phyloP scores from a whole-genome alignment of 371 early-diverging fungal species.

The Mortierella polycephala region DNA sequence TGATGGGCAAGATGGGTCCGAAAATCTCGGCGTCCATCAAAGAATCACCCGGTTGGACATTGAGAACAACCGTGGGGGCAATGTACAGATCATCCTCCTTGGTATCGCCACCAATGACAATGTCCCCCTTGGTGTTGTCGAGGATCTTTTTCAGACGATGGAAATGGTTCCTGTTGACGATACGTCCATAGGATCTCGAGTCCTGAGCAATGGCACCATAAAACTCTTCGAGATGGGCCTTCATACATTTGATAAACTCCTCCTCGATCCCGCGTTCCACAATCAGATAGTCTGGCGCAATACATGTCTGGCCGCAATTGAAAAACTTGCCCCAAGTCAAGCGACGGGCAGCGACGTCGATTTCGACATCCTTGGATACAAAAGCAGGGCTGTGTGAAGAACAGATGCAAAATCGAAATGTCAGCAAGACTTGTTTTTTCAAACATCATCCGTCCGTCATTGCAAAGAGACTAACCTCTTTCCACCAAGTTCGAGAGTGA shows the following conservation, averaged over 20 bases:
- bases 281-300: conserved; percentile 89
- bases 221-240: conserved; percentile 58
- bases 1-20: conserved; percentile 89
- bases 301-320: conserved; percentile 90
- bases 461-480: conserved; percentile 63
- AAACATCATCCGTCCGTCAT: no score
- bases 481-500: conserved; percentile 91
- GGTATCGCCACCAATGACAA: conserved; percentile 66
- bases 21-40: conserved; percentile 84
- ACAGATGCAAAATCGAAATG: no score
- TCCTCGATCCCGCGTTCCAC: conserved; percentile 61
- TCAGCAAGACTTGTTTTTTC: no score
- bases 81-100: conserved; percentile 71
- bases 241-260: conserved; percentile 63
- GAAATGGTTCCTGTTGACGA: conserved; percentile 78
- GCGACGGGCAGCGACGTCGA: conserved; percentile 74
- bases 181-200: conserved; percentile 70
- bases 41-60: conserved; percentile 56
- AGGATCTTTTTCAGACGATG: conserved; percentile 71
- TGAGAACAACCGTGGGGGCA: conserved; percentile 72
- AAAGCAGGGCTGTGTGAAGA: conserved; percentile 84
- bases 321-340: conserved; percentile 82
- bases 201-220: conserved; percentile 63
- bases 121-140: conserved; percentile 59
- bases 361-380: conserved; percentile 75